phyloP scores from a whole-genome alignment of 345 rosid species.

The Trapa incisa region DNA sequence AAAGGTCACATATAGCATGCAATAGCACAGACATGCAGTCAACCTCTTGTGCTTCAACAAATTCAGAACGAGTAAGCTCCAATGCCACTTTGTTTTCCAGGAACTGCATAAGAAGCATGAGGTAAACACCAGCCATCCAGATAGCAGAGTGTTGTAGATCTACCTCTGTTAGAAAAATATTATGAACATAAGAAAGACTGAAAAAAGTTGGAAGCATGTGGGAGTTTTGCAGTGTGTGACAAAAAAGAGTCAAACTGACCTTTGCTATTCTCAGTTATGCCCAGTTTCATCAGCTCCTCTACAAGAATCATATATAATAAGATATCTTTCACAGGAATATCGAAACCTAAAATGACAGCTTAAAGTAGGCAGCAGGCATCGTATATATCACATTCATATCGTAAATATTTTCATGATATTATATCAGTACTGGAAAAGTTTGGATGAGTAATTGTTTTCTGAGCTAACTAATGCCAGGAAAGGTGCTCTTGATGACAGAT shows the following conservation, averaged over 20 bases:
- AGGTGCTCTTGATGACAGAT: not conserved
- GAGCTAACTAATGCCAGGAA: not conserved
- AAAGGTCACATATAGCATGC: not conserved
- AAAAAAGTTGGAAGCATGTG: not conserved
- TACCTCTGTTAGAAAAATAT: constrained; percentile 43
- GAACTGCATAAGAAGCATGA: constrained; percentile 89
- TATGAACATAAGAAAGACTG: constrained; percentile 3
- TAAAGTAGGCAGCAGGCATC: not conserved
- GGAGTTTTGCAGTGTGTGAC: not conserved
- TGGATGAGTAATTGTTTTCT: not conserved
- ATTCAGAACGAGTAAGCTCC: constrained; percentile 94
- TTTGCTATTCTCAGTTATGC: constrained; percentile 63
- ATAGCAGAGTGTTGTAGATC: constrained; percentile 85
- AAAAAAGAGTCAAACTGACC: constrained; percentile 30
- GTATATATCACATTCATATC: not conserved
- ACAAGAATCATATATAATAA: constrained; percentile 16
- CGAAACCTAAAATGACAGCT: not conserved
- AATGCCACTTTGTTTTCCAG: constrained; percentile 91
- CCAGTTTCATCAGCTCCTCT: constrained; percentile 79
- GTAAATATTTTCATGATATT: not conserved
- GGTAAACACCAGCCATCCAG: constrained; percentile 92
- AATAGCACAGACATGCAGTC: constrained; percentile 7
- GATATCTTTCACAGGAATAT: not conserved
- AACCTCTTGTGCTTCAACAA: constrained; percentile 88
- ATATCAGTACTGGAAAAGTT: not conserved